A percentile compares a stretch with the other conserved stretches of the same genome.
Evolutionary conservation across 1,284 basidiomycete species (phyloP).

Genomic region (Tilletia horrida): DNA sequence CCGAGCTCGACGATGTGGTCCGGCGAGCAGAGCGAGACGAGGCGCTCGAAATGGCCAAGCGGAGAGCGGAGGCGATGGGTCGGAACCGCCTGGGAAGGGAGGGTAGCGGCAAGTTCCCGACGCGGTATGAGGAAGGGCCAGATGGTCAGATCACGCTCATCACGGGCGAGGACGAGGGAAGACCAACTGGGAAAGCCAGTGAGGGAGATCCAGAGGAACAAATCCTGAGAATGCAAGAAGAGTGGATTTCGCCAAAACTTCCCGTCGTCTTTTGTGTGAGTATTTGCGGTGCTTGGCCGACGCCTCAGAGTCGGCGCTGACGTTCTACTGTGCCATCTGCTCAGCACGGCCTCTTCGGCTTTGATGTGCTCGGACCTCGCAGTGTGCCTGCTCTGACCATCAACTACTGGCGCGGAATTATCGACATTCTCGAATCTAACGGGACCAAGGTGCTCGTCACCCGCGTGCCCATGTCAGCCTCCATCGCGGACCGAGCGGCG

Average conservation of each 20-base stretch:
- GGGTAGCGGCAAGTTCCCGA: too few relatives aligned
- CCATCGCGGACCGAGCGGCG: constrained; percentile 74
- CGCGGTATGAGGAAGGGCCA: not conserved
- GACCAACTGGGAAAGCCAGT: not conserved
- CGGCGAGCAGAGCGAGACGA: not conserved
- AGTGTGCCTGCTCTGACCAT: constrained; percentile 76
- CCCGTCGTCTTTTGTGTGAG: constrained; percentile 25
- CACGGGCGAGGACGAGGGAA: not conserved
- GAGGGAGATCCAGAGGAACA: constrained; percentile 17
- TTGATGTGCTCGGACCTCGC: constrained; percentile 53
- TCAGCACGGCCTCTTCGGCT: constrained; percentile 36
- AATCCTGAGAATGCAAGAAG: constrained; percentile 22
- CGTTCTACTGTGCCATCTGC: not conserved
- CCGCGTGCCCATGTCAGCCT: constrained; percentile 70
- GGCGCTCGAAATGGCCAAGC: constrained; percentile 13
- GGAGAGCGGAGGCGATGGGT: constrained; percentile 1
- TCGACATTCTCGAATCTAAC: constrained; percentile 79
- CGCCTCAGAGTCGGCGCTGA: not conserved
- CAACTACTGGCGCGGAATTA: constrained; percentile 89
- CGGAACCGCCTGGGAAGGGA: not conserved
- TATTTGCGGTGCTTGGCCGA: not conserved
- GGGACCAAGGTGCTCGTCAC: constrained; percentile 88
- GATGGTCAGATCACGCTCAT: not conserved
- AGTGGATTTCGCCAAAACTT: constrained; percentile 21
- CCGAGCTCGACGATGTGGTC: constrained; percentile 16